phyloP scores from a whole-genome alignment of 495 filamentous ascomycete species.

The Aspergillus kassunensis region DNA sequence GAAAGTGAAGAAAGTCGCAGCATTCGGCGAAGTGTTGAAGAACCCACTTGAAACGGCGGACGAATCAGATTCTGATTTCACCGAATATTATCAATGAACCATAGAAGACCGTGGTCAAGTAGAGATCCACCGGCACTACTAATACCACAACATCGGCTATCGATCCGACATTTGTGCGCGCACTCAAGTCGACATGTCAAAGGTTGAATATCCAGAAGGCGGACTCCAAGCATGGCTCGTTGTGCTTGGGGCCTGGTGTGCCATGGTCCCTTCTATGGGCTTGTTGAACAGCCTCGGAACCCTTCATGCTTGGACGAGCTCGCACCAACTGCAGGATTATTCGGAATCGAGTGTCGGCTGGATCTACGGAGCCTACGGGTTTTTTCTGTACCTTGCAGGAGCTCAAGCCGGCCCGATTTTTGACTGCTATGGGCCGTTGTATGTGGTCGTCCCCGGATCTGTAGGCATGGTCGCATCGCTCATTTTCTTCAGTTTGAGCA shows the following conservation, averaged over 20 bases:
- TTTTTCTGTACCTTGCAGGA: constrained; percentile 51
- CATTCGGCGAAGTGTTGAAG: too few species aligned
- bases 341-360: constrained; percentile 60
- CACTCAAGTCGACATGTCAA: background rate
- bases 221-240: constrained; percentile 62
- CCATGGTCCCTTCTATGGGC: constrained; percentile 59
- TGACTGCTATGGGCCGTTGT: constrained; percentile 25
- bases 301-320: constrained; percentile 54
- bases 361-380: constrained; percentile 67
- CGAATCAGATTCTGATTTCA: too few species aligned
- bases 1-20: background rate
- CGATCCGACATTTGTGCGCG: too few species aligned
- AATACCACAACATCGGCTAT: too few species aligned
- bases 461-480: constrained; percentile 27
- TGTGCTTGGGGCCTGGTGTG: constrained; percentile 61
- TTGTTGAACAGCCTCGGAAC: constrained; percentile 66
- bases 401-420: constrained; percentile 36
- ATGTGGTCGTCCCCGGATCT: constrained; percentile 24
- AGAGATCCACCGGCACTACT: too few species aligned
- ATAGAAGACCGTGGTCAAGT: too few species aligned
- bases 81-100: too few species aligned
- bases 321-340: constrained; percentile 52
- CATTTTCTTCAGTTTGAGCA: constrained; percentile 49
- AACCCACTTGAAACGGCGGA: too few species aligned
- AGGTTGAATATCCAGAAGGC: constrained; percentile 55